These are phyloP conservation scores for Osmanthus fragrans DNA, from an alignment of 257 asterid genomes.

Conservation along the genomic window DNA sequence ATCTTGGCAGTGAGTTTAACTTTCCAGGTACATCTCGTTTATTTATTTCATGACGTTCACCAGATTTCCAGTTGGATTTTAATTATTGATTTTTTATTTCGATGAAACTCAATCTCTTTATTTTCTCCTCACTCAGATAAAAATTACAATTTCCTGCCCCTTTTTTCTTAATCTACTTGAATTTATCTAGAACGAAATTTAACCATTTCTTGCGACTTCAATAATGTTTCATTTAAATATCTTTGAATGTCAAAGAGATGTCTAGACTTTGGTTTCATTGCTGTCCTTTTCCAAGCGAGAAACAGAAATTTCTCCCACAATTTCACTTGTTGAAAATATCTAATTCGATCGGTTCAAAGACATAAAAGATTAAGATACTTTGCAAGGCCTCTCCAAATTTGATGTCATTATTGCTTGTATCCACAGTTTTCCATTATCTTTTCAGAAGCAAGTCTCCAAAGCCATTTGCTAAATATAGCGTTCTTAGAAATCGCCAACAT, in stretches of 20 bases:
- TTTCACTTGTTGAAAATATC: neutral
- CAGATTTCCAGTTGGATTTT: slow-evolving; percentile 8
- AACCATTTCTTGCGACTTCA: neutral
- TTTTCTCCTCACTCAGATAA: neutral
- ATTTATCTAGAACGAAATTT: neutral
- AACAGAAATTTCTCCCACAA: neutral
- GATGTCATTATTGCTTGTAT: neutral
- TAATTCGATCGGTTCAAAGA: neutral
- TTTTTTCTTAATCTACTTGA: neutral
- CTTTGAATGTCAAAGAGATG: neutral
- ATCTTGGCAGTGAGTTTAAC: slow-evolving; percentile 67
- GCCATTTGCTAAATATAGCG: neutral
- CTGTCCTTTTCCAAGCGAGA: neutral
- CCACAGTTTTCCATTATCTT: neutral
- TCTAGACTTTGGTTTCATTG: neutral
- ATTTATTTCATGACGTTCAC: slow-evolving; percentile 17
- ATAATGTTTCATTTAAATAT: neutral
- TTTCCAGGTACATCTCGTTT: slow-evolving; percentile 61
- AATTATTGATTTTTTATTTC: neutral
- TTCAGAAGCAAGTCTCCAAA: neutral
- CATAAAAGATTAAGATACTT: neutral
- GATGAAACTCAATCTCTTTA: neutral
- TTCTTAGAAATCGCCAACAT: neutral
- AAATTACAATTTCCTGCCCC: neutral
- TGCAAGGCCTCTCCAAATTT: neutral